These are phyloP conservation scores for Beta corolliflora DNA, from an alignment of 179 eudicot genomes.

Conservation along the genomic window DNA sequence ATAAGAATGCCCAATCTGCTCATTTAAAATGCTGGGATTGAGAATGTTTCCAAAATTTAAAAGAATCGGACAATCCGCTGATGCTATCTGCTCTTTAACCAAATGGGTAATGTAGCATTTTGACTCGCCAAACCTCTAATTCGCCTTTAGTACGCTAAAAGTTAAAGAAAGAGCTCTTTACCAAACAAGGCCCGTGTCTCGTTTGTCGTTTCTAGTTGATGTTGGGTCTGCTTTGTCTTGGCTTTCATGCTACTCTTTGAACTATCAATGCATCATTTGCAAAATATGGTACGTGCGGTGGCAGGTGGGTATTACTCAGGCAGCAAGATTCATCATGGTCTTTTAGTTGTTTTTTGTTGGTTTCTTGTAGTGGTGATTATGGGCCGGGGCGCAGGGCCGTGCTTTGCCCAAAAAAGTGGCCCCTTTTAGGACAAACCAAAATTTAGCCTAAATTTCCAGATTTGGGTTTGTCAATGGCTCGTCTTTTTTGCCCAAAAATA, in stretches of 20 bases:
- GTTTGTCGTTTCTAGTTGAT: not conserved
- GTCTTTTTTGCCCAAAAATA: too few species aligned
- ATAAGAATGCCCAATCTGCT: not conserved
- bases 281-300: not conserved
- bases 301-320: not conserved
- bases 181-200: not conserved
- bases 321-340: not conserved
- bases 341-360: not conserved
- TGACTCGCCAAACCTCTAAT: not conserved
- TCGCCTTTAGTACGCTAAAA: not conserved
- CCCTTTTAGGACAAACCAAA: too few species aligned
- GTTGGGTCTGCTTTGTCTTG: constrained; percentile 12
- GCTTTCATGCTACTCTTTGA: not conserved
- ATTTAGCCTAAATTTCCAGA: too few species aligned
- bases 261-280: not conserved
- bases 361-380: not conserved
- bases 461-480: too few species aligned
- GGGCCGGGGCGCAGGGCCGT: too few species aligned
- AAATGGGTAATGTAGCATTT: not conserved
- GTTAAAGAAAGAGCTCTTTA: not conserved
- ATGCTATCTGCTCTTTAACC: not conserved
- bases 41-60: not conserved
- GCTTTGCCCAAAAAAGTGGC: too few species aligned
- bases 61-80: not conserved
- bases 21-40: not conserved